Conservation (phyloP, 2,329 filamentous ascomycete genomes). For the Scedosporium aurantiacum region DNA sequence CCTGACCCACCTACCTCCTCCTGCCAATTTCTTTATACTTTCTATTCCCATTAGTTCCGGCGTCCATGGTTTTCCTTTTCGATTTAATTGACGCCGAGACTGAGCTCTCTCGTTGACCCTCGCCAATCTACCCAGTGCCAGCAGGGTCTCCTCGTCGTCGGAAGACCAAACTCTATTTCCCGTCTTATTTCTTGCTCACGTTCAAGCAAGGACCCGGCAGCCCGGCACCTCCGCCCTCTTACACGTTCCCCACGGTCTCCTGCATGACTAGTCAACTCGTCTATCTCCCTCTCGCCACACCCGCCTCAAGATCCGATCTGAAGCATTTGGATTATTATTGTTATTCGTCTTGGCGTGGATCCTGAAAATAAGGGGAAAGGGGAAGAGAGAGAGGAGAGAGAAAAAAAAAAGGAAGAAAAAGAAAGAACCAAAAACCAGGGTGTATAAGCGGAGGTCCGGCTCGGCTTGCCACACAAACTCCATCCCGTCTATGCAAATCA, state of each 20-base stretch:
- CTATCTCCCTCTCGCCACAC: not conserved
- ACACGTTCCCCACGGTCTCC: not conserved
- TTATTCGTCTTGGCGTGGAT: conserved; percentile 1
- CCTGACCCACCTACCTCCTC: not conserved
- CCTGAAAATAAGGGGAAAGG: not conserved
- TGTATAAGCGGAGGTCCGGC: not conserved
- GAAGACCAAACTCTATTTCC: not conserved
- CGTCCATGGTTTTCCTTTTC: not conserved
- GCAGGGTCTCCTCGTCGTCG: not conserved
- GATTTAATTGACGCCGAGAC: not conserved
- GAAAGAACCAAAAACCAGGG: conserved; percentile 2
- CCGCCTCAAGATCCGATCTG: too few relatives aligned
- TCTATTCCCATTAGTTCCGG: not conserved
- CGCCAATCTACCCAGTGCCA: not conserved
- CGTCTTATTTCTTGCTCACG: not conserved
- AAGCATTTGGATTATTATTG: not conserved
- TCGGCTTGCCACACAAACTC: conserved; percentile 3
- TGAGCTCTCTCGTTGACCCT: not conserved
- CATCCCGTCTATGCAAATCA: not conserved
- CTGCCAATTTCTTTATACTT: not conserved
- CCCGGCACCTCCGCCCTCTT: not conserved
- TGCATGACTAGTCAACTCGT: not conserved
- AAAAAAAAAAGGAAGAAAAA: not conserved
- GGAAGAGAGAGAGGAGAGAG: too few relatives aligned
- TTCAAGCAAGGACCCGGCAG: not conserved